Evolutionary conservation across 2,329 filamentous ascomycete genomes (phyloP).

Genomic region (Acarospora socialis): DNA sequence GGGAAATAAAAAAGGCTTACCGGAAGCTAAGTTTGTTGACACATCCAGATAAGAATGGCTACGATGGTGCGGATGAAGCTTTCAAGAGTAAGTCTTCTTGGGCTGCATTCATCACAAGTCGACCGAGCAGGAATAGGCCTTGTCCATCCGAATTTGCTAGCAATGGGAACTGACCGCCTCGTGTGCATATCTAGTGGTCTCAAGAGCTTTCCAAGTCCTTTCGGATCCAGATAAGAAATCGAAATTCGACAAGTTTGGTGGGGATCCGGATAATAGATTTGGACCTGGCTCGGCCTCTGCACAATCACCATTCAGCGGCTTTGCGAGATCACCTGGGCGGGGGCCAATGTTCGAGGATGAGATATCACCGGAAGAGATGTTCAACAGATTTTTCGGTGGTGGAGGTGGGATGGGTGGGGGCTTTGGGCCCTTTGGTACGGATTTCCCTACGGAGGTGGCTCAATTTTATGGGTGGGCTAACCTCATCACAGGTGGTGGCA

Average conservation of each 20-base stretch:
- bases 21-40: slow-evolving; percentile 86
- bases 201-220: slow-evolving; percentile 80
- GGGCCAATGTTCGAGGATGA: slow-evolving; percentile 70
- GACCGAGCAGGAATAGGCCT: background rate
- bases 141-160: slow-evolving; percentile 5
- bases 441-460: slow-evolving; percentile 12
- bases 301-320: slow-evolving; percentile 29
- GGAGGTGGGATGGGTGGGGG: slow-evolving; percentile 40
- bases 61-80: slow-evolving; percentile 87
- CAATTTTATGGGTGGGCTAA: slow-evolving; percentile 8
- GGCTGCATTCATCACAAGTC: background rate
- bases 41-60: slow-evolving; percentile 97
- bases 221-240: slow-evolving; percentile 87
- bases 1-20: slow-evolving; percentile 95
- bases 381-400: slow-evolving; percentile 89
- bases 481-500: slow-evolving; percentile 31
- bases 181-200: too few species aligned
- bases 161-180: slow-evolving; percentile 9
- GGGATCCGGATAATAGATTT: slow-evolving; percentile 83
- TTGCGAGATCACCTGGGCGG: slow-evolving; percentile 27
- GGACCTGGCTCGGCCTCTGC: slow-evolving; percentile 35
- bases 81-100: slow-evolving; percentile 59
- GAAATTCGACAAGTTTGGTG: slow-evolving; percentile 77
- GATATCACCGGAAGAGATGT: slow-evolving; percentile 91
- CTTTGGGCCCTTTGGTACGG: slow-evolving; percentile 53